Base-by-base conservation (phyloP, 768 basidiomycete species). In the Collybiopsis confluens region DNA sequence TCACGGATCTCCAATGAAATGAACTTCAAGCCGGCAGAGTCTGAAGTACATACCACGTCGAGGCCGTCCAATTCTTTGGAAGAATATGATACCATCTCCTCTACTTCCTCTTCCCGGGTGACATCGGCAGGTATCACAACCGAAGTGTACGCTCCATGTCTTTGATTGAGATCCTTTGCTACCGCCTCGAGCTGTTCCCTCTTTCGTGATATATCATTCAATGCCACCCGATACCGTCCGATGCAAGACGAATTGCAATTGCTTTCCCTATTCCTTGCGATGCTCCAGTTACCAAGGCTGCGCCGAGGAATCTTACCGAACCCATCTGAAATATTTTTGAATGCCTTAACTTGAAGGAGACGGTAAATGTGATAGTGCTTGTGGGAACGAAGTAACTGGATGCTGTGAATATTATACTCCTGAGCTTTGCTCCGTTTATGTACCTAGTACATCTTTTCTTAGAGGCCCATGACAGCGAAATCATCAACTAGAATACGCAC, bases 191-290 rank as follows among this genome's bases (percentile, higher is more conserved):
- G 45, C 20, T 21, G 20, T n/a, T 45, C 26, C 18, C 15, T 21
- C 45, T 45, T 45, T 4, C 21, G 13, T 18, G 54, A 8, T 28
- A 69, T 58, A 45, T 72, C 74, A 7, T 68, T 72, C 49, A 72
- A 55, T 21, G 65, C 66, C 33, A 74, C 57, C 46, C 73, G 68
- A 56, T 69, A 67, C 28, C 72, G 46, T 68, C 72, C 9, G 56
- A 40, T 33, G 73, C 73, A 36, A 76, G 69, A 5, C 71, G 64
- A 4, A 65, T 56, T n/a, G 72, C 69, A 42, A 74, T 70, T 45
- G 68, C 72, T 20, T 67, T 63, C 7, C 73, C 73, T 26, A 73
- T 73, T 26, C 75, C 75, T 49, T 69, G 69, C 3, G 63, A 66
- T 9, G 64, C 68, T 37, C 73, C 75, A 0, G 74, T 73, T 27